phyloP scores from a whole-genome alignment of 108 stramenopile genomes.

The Pseudonitzschia multistriata region DNA sequence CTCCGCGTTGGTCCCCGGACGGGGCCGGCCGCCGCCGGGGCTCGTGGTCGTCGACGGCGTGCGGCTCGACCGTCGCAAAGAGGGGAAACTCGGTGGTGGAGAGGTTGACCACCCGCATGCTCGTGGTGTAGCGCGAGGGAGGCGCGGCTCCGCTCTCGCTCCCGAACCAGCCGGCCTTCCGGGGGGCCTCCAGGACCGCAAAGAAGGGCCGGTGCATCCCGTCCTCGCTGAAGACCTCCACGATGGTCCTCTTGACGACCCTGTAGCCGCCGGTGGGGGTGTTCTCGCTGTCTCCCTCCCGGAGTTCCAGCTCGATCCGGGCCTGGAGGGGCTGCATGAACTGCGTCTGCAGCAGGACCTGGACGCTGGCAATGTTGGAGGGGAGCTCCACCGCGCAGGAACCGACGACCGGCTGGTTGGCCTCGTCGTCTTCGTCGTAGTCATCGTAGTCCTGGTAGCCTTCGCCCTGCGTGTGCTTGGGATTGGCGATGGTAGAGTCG shows the following conservation, averaged over 20 bases:
- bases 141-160: background rate
- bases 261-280: slow-evolving; percentile 46
- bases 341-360: slow-evolving; percentile 55
- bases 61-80: slow-evolving; percentile 53
- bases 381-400: slow-evolving; percentile 7
- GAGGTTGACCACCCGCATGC: slow-evolving; percentile 56
- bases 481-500: background rate
- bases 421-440: background rate
- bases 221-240: slow-evolving; percentile 61
- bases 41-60: slow-evolving; percentile 33
- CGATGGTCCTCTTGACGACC: slow-evolving; percentile 54
- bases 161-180: background rate
- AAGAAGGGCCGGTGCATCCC: slow-evolving; percentile 64
- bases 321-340: slow-evolving; percentile 65
- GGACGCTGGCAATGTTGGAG: slow-evolving; percentile 32
- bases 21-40: background rate
- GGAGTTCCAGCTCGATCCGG: slow-evolving; percentile 51
- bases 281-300: slow-evolving; percentile 21
- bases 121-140: slow-evolving; percentile 49
- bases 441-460: background rate
- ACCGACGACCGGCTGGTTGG: background rate
- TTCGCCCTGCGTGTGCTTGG: background rate
- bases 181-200: slow-evolving; percentile 53
- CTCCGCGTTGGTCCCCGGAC: background rate
- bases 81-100: slow-evolving; percentile 60